These are phyloP conservation scores for Cladobotryum protrusum DNA, from an alignment of 2,329 filamentous ascomycete species.

Conservation along the genomic window DNA sequence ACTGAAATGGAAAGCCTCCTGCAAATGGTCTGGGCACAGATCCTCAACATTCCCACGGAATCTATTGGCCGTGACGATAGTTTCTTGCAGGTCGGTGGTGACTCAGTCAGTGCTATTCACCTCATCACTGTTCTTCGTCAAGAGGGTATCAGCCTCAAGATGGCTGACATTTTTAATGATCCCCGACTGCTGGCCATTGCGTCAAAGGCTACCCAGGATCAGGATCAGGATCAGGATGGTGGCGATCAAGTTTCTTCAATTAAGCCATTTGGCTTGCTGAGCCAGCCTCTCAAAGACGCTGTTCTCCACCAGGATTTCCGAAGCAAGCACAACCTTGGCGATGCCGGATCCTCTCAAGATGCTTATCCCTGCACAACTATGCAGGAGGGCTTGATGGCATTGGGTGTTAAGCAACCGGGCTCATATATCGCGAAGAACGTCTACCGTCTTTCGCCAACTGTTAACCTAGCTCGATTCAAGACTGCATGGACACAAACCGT, in stretches of 20 bases:
- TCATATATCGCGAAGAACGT: slow-evolving; percentile 26
- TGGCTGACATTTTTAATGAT: slow-evolving; percentile 13
- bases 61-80: slow-evolving; percentile 14
- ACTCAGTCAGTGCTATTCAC: slow-evolving; percentile 13
- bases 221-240: too few relatives aligned
- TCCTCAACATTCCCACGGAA: not conserved
- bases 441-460: slow-evolving; percentile 10
- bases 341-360: slow-evolving; percentile 9
- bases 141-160: slow-evolving; percentile 8
- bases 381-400: slow-evolving; percentile 20
- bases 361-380: slow-evolving; percentile 18
- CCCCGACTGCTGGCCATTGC: slow-evolving; percentile 7
- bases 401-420: slow-evolving; percentile 24
- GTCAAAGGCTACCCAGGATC: too few relatives aligned
- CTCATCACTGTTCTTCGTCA: slow-evolving; percentile 12
- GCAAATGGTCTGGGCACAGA: slow-evolving; percentile 1
- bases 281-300: not conserved
- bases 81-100: slow-evolving; percentile 14
- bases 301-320: too few relatives aligned
- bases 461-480: slow-evolving; percentile 17
- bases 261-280: not conserved
- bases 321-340: too few relatives aligned
- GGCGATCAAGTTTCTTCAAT: too few relatives aligned
- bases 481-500: slow-evolving; percentile 19
- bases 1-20: slow-evolving; percentile 4